These are phyloP conservation scores for Candida ovalis DNA, from an alignment of 805 yeast genomes.

Conservation along the genomic window DNA sequence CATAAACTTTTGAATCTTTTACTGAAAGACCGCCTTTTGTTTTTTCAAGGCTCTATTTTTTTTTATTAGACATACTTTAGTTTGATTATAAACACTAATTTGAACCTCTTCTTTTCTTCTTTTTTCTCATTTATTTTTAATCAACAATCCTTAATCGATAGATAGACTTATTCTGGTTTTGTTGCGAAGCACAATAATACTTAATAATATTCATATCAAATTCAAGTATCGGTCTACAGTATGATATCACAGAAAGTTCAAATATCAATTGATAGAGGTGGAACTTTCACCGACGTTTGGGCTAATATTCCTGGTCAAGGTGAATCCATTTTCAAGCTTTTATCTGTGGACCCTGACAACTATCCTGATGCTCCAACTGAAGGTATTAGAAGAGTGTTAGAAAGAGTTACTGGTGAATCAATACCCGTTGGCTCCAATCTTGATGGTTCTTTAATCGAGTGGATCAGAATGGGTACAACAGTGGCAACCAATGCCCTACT, in stretches of 20 bases:
- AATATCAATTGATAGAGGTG: slow-evolving; percentile 31
- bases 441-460: slow-evolving; percentile 19
- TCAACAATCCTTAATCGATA: neutral
- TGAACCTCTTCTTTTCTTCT: neutral
- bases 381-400: slow-evolving; percentile 23
- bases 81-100: neutral
- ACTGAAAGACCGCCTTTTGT: neutral
- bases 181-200: too few species aligned
- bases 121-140: neutral
- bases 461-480: slow-evolving; percentile 26
- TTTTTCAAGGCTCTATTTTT: neutral
- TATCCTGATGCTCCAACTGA: slow-evolving; percentile 26
- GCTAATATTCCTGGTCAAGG: slow-evolving; percentile 40
- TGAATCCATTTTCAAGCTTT: slow-evolving; percentile 32
- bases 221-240: too few species aligned
- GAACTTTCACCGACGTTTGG: slow-evolving; percentile 45
- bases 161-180: neutral
- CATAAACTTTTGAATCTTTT: neutral
- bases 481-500: slow-evolving; percentile 25
- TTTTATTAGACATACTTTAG: neutral
- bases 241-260: slow-evolving; percentile 3
- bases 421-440: slow-evolving; percentile 18
- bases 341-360: slow-evolving; percentile 24
- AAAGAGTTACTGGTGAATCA: slow-evolving; percentile 11
- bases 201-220: too few species aligned